phyloP scores from a whole-genome alignment of 2,329 filamentous ascomycete genomes.

The Fusarium siculi region DNA sequence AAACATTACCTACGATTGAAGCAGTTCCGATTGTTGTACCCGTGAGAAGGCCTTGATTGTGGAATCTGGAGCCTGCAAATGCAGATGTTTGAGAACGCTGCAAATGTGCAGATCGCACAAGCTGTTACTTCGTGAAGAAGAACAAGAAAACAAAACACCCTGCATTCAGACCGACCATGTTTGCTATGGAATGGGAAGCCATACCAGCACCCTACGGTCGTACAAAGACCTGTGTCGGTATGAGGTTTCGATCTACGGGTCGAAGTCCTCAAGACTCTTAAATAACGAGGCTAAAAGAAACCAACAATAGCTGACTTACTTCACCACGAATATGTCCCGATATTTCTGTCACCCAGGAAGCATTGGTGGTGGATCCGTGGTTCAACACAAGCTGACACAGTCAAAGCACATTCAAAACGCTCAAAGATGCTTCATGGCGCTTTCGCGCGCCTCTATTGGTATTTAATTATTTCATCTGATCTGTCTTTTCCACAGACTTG shows the following conservation, averaged over 20 bases:
- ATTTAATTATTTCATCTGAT: background rate
- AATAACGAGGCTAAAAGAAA: fast-evolving
- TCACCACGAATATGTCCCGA: background rate
- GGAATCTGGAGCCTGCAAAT: background rate
- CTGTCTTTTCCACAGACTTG: background rate
- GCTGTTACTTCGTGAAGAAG: background rate
- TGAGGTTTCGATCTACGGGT: background rate
- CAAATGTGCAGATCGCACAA: background rate
- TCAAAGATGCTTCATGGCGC: background rate
- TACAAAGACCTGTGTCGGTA: no score
- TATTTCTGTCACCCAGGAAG: background rate
- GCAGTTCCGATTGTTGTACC: background rate
- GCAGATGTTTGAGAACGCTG: background rate
- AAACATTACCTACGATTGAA: background rate
- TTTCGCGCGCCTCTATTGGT: background rate
- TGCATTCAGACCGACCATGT: fast-evolving
- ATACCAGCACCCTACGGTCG: fast-evolving
- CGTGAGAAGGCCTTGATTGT: background rate
- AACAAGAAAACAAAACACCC: fast-evolving
- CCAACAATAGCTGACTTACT: background rate
- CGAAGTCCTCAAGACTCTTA: fast-evolving
- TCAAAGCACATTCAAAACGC: no score
- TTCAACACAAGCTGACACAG: background rate
- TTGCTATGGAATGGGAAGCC: fast-evolving
- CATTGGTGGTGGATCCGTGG: background rate